Evolutionary conservation across 208 protist genomes (phyloP), one percentile per base, ranked within the genome.

Genomic region (Crithidia acanthocephali): DNA sequence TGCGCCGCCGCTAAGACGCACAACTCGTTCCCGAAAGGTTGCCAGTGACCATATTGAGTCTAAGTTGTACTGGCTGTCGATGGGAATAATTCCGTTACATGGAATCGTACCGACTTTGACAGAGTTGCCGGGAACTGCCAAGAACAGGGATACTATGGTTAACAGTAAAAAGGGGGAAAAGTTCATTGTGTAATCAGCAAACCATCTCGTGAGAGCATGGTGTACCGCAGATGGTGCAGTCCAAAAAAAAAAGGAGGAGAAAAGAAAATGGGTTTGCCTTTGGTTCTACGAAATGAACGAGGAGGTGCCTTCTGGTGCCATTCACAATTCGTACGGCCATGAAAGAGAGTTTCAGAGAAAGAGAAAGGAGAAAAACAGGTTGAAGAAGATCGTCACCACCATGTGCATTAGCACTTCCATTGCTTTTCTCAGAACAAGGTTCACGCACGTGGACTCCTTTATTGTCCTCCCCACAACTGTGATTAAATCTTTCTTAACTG

Each of bases 1-100:
- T 23, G 48, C 47, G 7, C 52, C 70, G 5, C 45, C 72, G 40
- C 75, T 81, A 0, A 71, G 25, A 15, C 62, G 62, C 2, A 56
- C 22, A 10, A 76, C 53, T 7, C 37, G 42, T 16, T 64, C 48
- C 3, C 47, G 52, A 42, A 71, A 74, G 0, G 75, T 59, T 27
- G 61, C 44, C 32, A 82, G 35, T 9, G 79, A 83, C 87, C 84
- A 92, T 33, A 79, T 35, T 7, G 80, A 78, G 42, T 80, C 80
- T 13, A 83, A 28, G 15, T 83, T 33, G 60, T 79, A 86, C 30
- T 80, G 80, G 52, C 87, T 90, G 59, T 92, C 87, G 16, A 88
- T 86, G 1, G 84, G 82, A 52, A 92, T 83, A 13, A 58, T 86
- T 25, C 76, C 80, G 13, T 79, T 79, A 37, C 87, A 90, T n/a